These are phyloP conservation scores for Pelomyxa schiedti DNA, from an alignment of 78 protist genomes.

Conservation along the genomic window DNA sequence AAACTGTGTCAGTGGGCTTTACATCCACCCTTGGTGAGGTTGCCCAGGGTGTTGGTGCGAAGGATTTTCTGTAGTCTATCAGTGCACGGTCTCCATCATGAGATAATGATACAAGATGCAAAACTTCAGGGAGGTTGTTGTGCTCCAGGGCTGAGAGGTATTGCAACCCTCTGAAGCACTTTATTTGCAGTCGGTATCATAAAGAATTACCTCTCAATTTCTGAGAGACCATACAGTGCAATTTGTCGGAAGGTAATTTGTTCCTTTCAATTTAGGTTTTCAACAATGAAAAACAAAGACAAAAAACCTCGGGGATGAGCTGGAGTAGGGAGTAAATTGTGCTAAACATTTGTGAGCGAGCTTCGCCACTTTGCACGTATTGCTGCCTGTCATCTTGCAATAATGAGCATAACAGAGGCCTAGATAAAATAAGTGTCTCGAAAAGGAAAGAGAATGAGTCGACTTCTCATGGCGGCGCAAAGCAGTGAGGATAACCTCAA, in stretches of 20 bases:
- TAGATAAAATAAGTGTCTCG: too few relatives aligned
- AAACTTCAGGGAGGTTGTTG: not conserved
- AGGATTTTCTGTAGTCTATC: constrained; percentile 15
- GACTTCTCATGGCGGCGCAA: too few relatives aligned
- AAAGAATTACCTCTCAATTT: not conserved
- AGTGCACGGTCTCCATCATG: constrained; percentile 39
- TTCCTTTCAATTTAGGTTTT: too few relatives aligned
- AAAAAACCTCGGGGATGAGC: not conserved
- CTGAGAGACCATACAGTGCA: not conserved
- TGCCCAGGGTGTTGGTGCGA: constrained; percentile 10
- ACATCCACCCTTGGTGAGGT: not conserved
- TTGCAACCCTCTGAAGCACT: not conserved
- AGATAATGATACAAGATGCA: constrained; percentile 7
- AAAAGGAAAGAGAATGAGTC: too few relatives aligned
- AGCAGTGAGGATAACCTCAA: too few relatives aligned
- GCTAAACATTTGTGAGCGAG: too few relatives aligned
- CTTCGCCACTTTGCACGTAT: too few relatives aligned
- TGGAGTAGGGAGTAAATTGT: not conserved
- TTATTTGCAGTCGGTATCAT: too few relatives aligned
- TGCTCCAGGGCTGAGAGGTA: not conserved
- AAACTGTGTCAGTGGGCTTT: not conserved
- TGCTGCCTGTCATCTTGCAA: too few relatives aligned
- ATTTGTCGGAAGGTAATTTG: not conserved
- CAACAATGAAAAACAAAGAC: too few relatives aligned
- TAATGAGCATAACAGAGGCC: too few relatives aligned